Base-by-base conservation (phyloP, 2,329 filamentous ascomycete species). In the Shiraia bambusicola region DNA sequence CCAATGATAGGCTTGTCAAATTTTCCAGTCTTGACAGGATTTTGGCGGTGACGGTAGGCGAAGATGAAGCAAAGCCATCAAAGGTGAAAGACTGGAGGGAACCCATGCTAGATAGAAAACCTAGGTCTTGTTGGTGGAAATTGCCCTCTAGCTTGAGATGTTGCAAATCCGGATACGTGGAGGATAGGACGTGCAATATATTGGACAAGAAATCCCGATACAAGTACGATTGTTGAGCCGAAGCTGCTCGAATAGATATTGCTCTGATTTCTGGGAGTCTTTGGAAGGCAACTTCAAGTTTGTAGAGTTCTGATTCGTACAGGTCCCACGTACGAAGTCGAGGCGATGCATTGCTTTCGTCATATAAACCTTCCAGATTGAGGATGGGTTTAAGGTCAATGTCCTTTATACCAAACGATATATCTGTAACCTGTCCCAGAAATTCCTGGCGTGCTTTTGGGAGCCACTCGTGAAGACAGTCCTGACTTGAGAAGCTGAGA, bases 361-460 rank as follows among this genome's bases (percentile, higher is more conserved):
- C 15, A 9, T 4, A 7, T 3, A 16, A 11, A 13, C 28, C 17
- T 3, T 42, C 28, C n/a, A 34, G 9, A 13, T 19, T 16, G 15
- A 65, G 47, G 6, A 65, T 29, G 3, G 57, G 44, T n/a, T 44
- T 49, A 2, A 62, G 45, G 43, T 66, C 54, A 9, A 64, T 55
- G 33, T 66, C 61, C n/a, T 56, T 50, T 26, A 66, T 44, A n/a
- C 42, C 47, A 6, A 66, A 32, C 4, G 40, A 47, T 8, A 63
- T 39, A 2, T 57, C 38, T 3, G 40, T 52, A 25, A 58, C 51
- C 11, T 60, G 34, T 12, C 39, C 34, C 2, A 61, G 47, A n/a
- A 54, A 36, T 8, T 52, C 29, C 11, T 37, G 15, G 2, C 52
- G 50, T 19, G 47, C 50, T 7, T 28, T 15, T 8, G 41, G 28